Base-by-base conservation (phyloP, 768 basidiomycete species). In the Scleroderma bovista region DNA sequence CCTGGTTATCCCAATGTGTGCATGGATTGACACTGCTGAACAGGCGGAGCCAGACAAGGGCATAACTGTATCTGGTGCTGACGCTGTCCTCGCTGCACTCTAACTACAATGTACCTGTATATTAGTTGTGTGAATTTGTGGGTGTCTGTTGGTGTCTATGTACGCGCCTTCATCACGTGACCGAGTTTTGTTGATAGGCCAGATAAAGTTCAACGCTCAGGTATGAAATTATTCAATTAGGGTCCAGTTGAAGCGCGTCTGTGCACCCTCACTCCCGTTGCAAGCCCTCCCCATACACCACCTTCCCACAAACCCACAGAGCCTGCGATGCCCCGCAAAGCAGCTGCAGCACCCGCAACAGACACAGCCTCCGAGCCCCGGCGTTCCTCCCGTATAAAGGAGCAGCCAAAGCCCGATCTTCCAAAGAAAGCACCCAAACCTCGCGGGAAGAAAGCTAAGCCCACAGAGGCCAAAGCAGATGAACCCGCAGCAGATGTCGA, bases 341-440 rank as follows among this genome's bases (percentile, higher is more conserved):
- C 83, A 44, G 78, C 78, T 23, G 68, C 75, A 44, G 57, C 77
- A 41, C 52, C 75, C 32, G 63, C 65, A 20, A 63, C 71, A 45
- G 68, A 72, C 22, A 26, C 52, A 1, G 39, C 32, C 16, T 69
- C 70, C 39, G 73, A 75, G 38, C 85, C 85, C 33, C 84, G 86
- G 65, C 86, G 86, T 69, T 87, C 85, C 8, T 69, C 77, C 29
- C 82, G 86, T 59, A 86, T 88, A 70, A 87, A 87, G 66, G 84
- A 83, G 23, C 75, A 78, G 51, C 83, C 83, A 47, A 85, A 82
- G 65, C 62, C 69, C 2, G 81, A 69, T 23, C 37, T 64, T 36
- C 66, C 71, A 33, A 86, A 84, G 77, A 86, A 82, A 64, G 68
- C 78, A 40, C 72, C 76, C 6, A 87, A 86, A 69, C 81, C 84